Percentiles rank a stretch among this genome's conserved stretches.
Conservation (phyloP, 2,329 filamentous ascomycete species). For the Monosporascus sp. region DNA sequence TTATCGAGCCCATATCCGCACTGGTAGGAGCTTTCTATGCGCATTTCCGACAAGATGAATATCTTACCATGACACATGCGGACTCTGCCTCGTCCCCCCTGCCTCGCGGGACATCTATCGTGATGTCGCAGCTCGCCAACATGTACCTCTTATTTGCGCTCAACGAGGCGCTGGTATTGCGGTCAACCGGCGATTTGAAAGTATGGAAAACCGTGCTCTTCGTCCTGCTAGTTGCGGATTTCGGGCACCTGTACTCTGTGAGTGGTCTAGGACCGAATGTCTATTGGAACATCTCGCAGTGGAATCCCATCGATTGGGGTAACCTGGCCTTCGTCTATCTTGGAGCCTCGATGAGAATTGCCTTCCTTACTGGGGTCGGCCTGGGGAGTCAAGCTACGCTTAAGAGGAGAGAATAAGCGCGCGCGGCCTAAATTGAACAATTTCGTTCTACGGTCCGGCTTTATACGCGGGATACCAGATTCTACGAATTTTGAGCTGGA, state of each 20-base stretch:
- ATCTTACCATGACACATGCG: constrained; percentile 60
- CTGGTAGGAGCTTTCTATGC: constrained; percentile 48
- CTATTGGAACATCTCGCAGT: constrained; percentile 57
- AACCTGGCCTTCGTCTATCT: constrained; percentile 67
- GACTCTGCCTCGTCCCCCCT: constrained; percentile 43
- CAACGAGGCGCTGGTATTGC: constrained; percentile 71
- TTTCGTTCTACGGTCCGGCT: neutral
- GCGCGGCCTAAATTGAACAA: neutral
- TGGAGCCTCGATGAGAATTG: constrained; percentile 53
- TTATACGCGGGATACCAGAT: neutral
- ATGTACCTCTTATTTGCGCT: constrained; percentile 72
- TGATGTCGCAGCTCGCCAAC: constrained; percentile 70
- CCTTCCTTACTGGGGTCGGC: constrained; percentile 55
- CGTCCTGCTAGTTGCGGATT: constrained; percentile 66
- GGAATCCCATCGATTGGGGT: constrained; percentile 65
- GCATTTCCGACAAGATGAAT: constrained; percentile 45
- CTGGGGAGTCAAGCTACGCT: constrained; percentile 25
- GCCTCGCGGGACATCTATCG: constrained; percentile 58
- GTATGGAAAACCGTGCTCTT: constrained; percentile 68
- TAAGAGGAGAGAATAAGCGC: constrained; percentile 15
- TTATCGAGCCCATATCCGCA: constrained; percentile 58
- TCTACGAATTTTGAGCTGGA: neutral
- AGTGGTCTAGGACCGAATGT: constrained; percentile 50
- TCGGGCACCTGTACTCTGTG: constrained; percentile 69
- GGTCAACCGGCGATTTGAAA: constrained; percentile 58